Conservation (phyloP, 805 yeast genomes). For the Myxozyma geophila region DNA sequence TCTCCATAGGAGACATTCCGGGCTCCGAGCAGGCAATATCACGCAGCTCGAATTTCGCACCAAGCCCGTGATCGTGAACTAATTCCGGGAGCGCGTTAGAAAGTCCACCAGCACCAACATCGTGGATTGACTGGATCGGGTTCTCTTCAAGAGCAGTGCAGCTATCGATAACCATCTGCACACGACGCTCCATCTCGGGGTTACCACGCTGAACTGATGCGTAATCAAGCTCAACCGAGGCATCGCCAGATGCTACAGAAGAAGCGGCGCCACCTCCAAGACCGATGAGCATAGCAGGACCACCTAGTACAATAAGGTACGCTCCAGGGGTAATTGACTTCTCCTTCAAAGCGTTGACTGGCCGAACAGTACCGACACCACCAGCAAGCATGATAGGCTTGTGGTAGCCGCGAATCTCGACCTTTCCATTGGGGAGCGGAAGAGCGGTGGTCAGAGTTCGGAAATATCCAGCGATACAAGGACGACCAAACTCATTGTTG, state of each 20-base stretch:
- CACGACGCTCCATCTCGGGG: slow-evolving; percentile 99
- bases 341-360: slow-evolving; percentile 86
- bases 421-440: slow-evolving; percentile 60
- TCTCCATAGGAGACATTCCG: slow-evolving; percentile 99
- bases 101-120: slow-evolving; percentile 99
- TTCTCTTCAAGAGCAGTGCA: slow-evolving; percentile 73
- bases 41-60: slow-evolving; percentile 91
- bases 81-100: slow-evolving; percentile 97
- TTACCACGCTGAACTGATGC: slow-evolving; percentile 99
- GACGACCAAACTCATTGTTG: slow-evolving; percentile 98
- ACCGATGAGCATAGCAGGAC: slow-evolving; percentile 97
- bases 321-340: slow-evolving; percentile 90
- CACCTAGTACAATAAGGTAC: slow-evolving; percentile 90
- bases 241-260: slow-evolving; percentile 93
- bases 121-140: slow-evolving; percentile 95
- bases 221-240: slow-evolving; percentile 93
- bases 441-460: slow-evolving; percentile 89
- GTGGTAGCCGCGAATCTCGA: slow-evolving; percentile 92
- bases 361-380: slow-evolving; percentile 97
- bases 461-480: slow-evolving; percentile 94
- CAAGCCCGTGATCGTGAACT: slow-evolving; percentile 95
- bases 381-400: slow-evolving; percentile 99
- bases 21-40: slow-evolving; percentile 90
- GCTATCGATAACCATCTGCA: slow-evolving; percentile 95
- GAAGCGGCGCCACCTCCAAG: slow-evolving; percentile 99